Conservation (phyloP, 2,329 filamentous ascomycete genomes). For the Aspergillus sp. region DNA sequence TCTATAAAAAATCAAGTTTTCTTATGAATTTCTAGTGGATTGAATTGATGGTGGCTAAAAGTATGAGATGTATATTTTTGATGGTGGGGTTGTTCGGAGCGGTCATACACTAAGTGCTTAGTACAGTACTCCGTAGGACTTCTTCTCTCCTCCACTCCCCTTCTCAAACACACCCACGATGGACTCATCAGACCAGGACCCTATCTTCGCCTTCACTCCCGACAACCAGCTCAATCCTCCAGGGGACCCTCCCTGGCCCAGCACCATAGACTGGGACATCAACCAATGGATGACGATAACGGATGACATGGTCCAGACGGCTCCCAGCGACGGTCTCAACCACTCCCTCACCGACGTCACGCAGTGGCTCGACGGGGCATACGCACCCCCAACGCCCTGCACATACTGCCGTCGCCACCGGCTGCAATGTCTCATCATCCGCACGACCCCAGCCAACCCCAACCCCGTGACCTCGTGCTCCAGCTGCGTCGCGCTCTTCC, state of each 20-base stretch:
- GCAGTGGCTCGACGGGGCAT: constrained; percentile 41
- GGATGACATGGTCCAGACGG: neutral
- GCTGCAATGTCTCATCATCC: constrained; percentile 50
- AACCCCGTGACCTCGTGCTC: constrained; percentile 51
- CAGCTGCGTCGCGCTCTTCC: constrained; percentile 52
- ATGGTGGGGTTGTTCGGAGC: no score
- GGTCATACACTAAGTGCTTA: no score
- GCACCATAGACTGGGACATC: neutral
- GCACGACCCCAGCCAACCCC: constrained; percentile 49
- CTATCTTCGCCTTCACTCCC: no score
- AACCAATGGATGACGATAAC: neutral
- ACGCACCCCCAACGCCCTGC: constrained; percentile 45
- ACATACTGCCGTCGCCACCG: constrained; percentile 45
- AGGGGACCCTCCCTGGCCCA: no score
- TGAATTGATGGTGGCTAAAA: no score
- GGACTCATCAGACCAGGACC: neutral
- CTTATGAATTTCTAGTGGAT: no score
- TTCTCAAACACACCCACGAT: neutral
- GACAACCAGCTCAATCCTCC: no score
- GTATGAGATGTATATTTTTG: no score
- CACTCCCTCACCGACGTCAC: constrained; percentile 25
- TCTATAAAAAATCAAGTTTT: no score
- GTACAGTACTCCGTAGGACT: no score
- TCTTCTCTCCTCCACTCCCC: no score
- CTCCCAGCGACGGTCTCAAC: neutral